These are phyloP conservation scores for Talaromyces rugulosus DNA, from an alignment of 2,329 filamentous ascomycete species.

Conservation along the genomic window DNA sequence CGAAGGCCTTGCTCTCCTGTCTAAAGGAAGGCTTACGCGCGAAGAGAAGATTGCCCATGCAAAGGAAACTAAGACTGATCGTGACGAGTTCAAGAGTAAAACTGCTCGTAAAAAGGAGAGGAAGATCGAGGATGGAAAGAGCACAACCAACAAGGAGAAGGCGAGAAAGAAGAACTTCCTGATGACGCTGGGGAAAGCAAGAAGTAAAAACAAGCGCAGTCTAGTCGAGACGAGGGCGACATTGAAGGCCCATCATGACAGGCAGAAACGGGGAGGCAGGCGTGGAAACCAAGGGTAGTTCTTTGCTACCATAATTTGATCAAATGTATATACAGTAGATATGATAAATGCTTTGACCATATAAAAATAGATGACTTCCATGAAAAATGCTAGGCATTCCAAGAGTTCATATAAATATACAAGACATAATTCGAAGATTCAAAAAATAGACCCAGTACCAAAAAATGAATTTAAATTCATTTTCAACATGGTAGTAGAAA, in stretches of 20 bases:
- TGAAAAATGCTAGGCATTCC: not conserved
- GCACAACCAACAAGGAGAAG: slow-evolving; percentile 96
- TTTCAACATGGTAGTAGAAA: too few species aligned
- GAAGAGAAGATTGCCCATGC: slow-evolving; percentile 84
- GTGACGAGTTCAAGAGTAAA: slow-evolving; percentile 78
- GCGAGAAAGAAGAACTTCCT: slow-evolving; percentile 95
- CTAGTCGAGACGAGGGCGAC: slow-evolving; percentile 79
- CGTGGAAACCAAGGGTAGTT: slow-evolving; percentile 59
- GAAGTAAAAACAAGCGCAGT: slow-evolving; percentile 92
- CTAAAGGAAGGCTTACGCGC: slow-evolving; percentile 72
- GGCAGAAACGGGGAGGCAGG: slow-evolving; percentile 78
- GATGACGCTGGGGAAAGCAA: slow-evolving; percentile 96
- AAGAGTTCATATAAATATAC: not conserved
- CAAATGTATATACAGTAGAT: not conserved
- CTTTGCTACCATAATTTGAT: not conserved
- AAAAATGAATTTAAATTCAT: too few species aligned
- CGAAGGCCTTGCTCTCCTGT: slow-evolving; percentile 74
- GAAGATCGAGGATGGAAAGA: slow-evolving; percentile 87
- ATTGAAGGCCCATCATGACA: slow-evolving; percentile 73
- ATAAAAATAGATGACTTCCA: not conserved
- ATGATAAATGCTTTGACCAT: not conserved
- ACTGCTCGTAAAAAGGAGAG: slow-evolving; percentile 79
- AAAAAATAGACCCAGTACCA: too few species aligned
- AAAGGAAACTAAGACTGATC: slow-evolving; percentile 73
- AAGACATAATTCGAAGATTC: too few species aligned